phyloP scores from a whole-genome alignment of 169 alveolate genomes.

The Perkinsus marinus region DNA sequence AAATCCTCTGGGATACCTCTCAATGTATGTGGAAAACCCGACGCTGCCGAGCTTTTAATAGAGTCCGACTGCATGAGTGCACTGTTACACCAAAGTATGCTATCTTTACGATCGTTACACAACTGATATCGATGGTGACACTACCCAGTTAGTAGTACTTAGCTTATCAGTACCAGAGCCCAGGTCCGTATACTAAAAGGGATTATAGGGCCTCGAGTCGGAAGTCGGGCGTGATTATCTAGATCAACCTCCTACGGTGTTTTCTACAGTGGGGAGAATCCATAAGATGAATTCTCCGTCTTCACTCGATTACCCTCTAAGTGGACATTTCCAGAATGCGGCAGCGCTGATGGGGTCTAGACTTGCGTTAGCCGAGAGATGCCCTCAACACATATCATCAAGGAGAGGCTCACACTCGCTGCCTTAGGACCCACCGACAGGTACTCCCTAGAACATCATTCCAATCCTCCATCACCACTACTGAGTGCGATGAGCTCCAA shows the following conservation, averaged over 20 bases:
- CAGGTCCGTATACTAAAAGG: background rate
- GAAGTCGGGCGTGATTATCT: background rate
- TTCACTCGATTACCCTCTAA: background rate
- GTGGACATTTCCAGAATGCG: background rate
- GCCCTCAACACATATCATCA: background rate
- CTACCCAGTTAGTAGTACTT: too few species aligned
- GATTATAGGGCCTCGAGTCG: background rate
- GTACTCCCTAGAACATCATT: background rate
- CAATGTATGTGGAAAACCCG: too few species aligned
- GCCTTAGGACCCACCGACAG: background rate
- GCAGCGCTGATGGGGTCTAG: background rate
- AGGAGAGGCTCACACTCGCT: background rate
- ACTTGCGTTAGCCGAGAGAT: background rate
- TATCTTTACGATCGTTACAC: background rate
- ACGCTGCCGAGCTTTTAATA: too few species aligned
- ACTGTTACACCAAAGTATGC: background rate
- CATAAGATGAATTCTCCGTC: background rate
- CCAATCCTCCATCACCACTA: background rate
- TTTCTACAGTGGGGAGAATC: background rate
- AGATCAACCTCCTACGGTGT: background rate
- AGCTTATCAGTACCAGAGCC: constrained; percentile 28
- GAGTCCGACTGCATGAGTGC: too few species aligned
- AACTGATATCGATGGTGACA: background rate
- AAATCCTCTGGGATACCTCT: too few species aligned
- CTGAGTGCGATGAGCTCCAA: background rate